Evolutionary conservation across 176 grass and related monocot species (phyloP), one percentile per base, ranked within the genome.

Genomic region (Lolium multiflorum): DNA sequence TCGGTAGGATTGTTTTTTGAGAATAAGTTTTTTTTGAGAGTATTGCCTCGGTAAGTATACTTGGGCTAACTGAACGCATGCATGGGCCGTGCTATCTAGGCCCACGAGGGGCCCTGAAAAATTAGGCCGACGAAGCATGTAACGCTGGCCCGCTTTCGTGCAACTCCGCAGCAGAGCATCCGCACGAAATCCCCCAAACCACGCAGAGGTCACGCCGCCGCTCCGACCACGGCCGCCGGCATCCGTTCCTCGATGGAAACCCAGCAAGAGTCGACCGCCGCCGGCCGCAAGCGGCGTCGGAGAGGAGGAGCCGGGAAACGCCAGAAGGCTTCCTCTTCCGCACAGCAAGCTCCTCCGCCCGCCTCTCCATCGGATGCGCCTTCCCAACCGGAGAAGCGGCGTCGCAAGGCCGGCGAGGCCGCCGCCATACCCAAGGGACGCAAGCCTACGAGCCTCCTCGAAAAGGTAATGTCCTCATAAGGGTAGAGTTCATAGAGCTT

Each of bases 401-500:
- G 10, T 56, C 82, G 82, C 70, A 76, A 91, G 72, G 69, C 55
- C 49, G 89, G 57, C 15, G 26, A 52, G 41, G 16, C 24, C 28
- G 39, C 75, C 8, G 50, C 89, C 7, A 7, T 21, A 35, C 37
- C 82, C 47, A 88, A 88, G 61, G 57, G 78, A 28, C 78, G 49
- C 70, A 90, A 82, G 21, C 76, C 86, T 70, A 51, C 85, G 46
- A 88, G 73, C 68, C 83, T 92, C 43, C 90, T 94, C 1, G 93
- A 94, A 4, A 92, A 92, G 90, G 93, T 94, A 88, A 76, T 63
- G 1, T 2, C 28, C 10, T 64, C 38, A n/a, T 25, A 31, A 35
- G 50, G 7, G 24, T 58, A 70, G 49, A 18, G 75, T 76, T 55
- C 26, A 11, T 81, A 20, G 39, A 47, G n/a, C 4, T 74, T 6